Conservation (phyloP, 139 green algal species). For the Chlorella vulgaris region DNA sequence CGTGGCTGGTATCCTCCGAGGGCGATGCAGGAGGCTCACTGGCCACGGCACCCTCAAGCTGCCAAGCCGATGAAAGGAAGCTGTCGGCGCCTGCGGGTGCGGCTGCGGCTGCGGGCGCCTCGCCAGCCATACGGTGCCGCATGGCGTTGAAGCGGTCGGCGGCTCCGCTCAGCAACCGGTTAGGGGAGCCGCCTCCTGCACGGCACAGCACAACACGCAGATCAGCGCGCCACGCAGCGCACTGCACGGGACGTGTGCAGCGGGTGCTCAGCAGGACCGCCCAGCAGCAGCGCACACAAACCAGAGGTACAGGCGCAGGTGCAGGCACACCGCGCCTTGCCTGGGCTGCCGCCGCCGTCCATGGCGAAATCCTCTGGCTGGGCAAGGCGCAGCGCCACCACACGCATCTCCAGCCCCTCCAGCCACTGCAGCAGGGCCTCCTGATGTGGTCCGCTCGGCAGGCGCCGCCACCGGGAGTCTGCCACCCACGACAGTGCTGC, state of each 20-base stretch:
- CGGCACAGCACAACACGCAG: not conserved
- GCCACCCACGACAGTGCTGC: conserved; percentile 47
- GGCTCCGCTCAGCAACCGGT: conserved; percentile 19
- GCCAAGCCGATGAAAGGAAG: no score
- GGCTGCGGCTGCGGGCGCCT: not conserved
- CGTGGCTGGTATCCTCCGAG: not conserved
- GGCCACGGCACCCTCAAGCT: not conserved
- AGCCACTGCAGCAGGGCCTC: conserved; percentile 3
- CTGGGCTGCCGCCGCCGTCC: not conserved
- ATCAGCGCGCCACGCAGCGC: not conserved
- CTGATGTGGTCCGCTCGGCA: conserved; percentile 19
- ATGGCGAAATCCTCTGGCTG: conserved; percentile 9
- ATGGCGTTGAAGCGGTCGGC: not conserved
- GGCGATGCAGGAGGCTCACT: not conserved
- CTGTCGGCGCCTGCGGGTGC: not conserved
- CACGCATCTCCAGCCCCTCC: conserved; percentile 29
- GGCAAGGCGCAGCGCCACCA: conserved; percentile 22
- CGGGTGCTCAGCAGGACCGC: no score
- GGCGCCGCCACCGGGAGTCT: conserved; percentile 54
- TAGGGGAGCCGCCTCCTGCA: not conserved
- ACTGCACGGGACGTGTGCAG: not conserved
- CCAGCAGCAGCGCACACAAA: no score
- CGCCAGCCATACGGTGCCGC: conserved; percentile 2
- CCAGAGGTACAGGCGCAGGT: no score
- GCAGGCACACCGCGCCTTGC: conserved; percentile 3